These are phyloP conservation scores for Immersiella caudata DNA, from an alignment of 495 filamentous ascomycete species.

Conservation along the genomic window DNA sequence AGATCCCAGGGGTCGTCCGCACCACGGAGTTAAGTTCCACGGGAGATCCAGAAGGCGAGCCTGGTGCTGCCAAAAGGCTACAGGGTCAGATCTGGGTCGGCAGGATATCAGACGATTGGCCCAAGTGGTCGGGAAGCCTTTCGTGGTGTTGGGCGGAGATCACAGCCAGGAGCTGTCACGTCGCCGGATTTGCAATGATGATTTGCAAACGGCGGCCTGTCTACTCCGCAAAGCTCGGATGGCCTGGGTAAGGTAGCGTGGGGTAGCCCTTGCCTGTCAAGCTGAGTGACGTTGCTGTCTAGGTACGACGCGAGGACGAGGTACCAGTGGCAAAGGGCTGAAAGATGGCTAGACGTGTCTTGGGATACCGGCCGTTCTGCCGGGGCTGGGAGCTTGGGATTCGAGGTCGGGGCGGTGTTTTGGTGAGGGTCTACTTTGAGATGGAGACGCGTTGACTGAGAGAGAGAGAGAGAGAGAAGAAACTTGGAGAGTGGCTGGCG, in stretches of 20 bases:
- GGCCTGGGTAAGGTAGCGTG: background rate
- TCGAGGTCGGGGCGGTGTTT: background rate
- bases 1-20: slow-evolving; percentile 15
- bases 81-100: background rate
- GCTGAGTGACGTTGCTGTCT: background rate
- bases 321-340: background rate
- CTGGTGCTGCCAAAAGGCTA: background rate
- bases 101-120: background rate
- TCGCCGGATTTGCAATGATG: background rate
- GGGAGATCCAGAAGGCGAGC: slow-evolving; percentile 1
- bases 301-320: background rate
- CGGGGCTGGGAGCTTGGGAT: background rate
- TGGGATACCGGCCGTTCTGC: background rate
- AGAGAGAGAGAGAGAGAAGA: background rate
- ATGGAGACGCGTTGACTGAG: background rate
- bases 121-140: slow-evolving; percentile 5
- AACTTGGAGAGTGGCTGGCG: background rate
- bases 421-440: background rate
- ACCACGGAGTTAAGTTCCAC: background rate
- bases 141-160: slow-evolving; percentile 6
- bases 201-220: slow-evolving; percentile 2
- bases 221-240: background rate
- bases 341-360: background rate
- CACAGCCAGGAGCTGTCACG: background rate
- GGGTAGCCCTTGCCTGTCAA: background rate